Percentiles rank a stretch among this genome's conserved stretches.
phyloP scores from a whole-genome alignment of 805 yeast genomes.

The Suhomyces xylopsoci region DNA sequence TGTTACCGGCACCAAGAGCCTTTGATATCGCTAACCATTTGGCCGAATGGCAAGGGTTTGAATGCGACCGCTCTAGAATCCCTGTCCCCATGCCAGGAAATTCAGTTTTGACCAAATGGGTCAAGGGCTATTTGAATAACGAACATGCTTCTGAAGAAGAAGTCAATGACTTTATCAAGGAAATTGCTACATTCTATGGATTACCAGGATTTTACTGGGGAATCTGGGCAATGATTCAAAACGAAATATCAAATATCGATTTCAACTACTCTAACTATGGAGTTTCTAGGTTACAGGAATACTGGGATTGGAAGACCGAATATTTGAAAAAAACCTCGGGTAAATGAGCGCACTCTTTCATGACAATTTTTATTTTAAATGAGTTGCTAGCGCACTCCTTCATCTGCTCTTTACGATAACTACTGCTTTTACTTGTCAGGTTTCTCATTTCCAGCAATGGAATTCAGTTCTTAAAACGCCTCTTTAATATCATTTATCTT shows the following conservation, averaged over 20 bases:
- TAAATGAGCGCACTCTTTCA: too few species aligned
- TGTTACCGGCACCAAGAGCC: constrained; percentile 70
- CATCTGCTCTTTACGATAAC: not conserved
- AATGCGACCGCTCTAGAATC: constrained; percentile 59
- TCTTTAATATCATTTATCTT: constrained; percentile 4
- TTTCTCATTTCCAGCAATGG: not conserved
- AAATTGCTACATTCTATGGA: constrained; percentile 63
- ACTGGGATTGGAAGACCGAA: constrained; percentile 61
- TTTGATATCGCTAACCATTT: constrained; percentile 74
- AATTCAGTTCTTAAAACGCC: constrained; percentile 1
- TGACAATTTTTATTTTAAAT: too few species aligned
- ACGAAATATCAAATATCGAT: constrained; percentile 65
- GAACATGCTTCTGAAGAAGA: constrained; percentile 23
- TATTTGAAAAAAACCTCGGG: constrained; percentile 1
- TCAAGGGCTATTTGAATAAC: constrained; percentile 48
- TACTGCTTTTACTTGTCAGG: not conserved
- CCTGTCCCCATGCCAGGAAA: constrained; percentile 49
- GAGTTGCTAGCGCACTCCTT: too few species aligned
- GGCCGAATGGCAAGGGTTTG: constrained; percentile 81
- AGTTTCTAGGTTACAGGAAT: constrained; percentile 57
- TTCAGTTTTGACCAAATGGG: constrained; percentile 54
- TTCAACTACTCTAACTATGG: constrained; percentile 67
- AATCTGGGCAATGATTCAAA: constrained; percentile 76
- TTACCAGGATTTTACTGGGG: constrained; percentile 87
- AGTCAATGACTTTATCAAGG: constrained; percentile 48